Base-by-base conservation (phyloP, 192 early-diverging fungal species). In the Mortierella claussenii region DNA sequence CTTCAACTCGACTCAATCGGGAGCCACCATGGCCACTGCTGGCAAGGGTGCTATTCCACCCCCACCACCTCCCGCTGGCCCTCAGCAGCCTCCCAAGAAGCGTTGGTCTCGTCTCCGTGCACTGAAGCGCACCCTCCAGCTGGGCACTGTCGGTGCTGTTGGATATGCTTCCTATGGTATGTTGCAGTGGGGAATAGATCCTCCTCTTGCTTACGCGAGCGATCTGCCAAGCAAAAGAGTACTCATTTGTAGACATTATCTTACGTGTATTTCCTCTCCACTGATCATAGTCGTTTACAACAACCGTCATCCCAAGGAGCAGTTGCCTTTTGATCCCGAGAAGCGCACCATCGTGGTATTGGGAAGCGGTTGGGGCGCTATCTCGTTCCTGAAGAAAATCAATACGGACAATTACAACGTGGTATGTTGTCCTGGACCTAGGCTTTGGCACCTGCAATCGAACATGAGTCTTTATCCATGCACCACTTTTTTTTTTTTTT, bases 331-430 rank as follows among this genome's bases (percentile, higher is more conserved):
- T 27, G 83, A 87, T 54, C 76, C 83, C 37, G 65, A 55, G 44
- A 87, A 84, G 24, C 70, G 60, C 32, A 73, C 69, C 9, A 26
- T 69, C 28, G 61, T 68, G 20, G 24, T 75, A 7, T 58, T 62
- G 52, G 66, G 69, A 61, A 67, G 44, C 45, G 73, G 73, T 42
- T 76, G 73, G 73, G 73, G 73, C 27, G 73, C 73, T 28, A 52
- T 76, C 12, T 66, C 92, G 0, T 55, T 94, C 46, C 79, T 94
- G 63, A 89, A 92, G 75, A 85, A 83, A 50, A 78, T 94, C 54
- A 90, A 94, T 60, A 93, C 92, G 0, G 86, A 87, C 37, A 83
- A 94, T 76, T 94, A 88, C 71, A 94, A 94, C 58, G 93, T 94
- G 24, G 85, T 73, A 73, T 42, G 76, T 71, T 26, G 1, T 15